A percentile compares a stretch with the other conserved stretches of the same genome.
Evolutionary conservation across 2,329 filamentous ascomycete species (phyloP).

Genomic region (Lachnellula suecica): DNA sequence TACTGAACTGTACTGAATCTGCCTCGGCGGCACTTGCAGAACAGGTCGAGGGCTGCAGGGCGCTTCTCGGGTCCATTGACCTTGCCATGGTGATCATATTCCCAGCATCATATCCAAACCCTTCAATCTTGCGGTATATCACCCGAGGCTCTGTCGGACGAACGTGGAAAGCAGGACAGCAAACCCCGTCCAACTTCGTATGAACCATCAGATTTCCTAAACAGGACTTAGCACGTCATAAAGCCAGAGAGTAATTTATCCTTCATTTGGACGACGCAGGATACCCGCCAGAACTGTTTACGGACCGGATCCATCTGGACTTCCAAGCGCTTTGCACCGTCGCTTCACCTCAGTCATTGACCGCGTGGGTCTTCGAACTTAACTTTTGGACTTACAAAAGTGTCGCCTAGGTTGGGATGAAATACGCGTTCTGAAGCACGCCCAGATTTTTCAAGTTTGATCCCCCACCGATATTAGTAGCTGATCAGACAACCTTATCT

Average conservation of each 20-base stretch:
- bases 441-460: constrained; percentile 23
- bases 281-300: constrained; percentile 27
- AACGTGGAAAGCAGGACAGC: constrained; percentile 30
- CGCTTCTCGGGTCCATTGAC: constrained; percentile 30
- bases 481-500: constrained; percentile 28
- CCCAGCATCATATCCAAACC: constrained; percentile 27
- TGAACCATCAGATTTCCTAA: constrained; percentile 22
- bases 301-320: constrained; percentile 24
- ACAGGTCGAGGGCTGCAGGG: constrained; percentile 24
- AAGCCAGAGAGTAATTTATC: constrained; percentile 29
- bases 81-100: constrained; percentile 30
- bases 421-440: constrained; percentile 32
- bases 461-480: constrained; percentile 23
- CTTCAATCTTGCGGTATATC: constrained; percentile 32
- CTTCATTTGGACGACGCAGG: constrained; percentile 31
- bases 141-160: constrained; percentile 31
- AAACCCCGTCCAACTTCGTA: constrained; percentile 23
- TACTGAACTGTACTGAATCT: constrained; percentile 20
- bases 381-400: constrained; percentile 8
- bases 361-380: constrained; percentile 25
- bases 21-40: constrained; percentile 15
- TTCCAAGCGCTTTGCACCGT: no score
- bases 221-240: constrained; percentile 31
- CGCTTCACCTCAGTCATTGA: constrained; percentile 23
- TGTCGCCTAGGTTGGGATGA: constrained; percentile 23